A percentile compares a stretch with the other conserved stretches of the same genome.
Evolutionary conservation across 257 asterid species (phyloP).

Genomic region (Primulina huaijiensis): DNA sequence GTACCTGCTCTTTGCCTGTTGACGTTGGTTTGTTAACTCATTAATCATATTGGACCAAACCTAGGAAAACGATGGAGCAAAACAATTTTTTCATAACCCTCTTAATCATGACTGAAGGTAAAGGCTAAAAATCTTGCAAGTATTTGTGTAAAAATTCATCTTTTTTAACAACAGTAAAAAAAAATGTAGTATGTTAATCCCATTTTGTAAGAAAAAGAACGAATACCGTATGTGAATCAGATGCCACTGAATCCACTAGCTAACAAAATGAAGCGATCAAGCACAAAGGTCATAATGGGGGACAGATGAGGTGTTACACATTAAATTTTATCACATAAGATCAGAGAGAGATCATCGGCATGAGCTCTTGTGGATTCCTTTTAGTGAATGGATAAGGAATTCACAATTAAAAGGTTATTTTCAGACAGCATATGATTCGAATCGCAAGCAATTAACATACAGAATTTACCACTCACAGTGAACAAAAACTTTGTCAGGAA

Average conservation of each 20-base stretch:
- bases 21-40: neutral
- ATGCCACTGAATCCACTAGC: neutral
- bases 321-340: neutral
- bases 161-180: neutral
- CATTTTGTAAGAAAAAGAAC: neutral
- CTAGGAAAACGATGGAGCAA: neutral
- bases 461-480: conserved; percentile 62
- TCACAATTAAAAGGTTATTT: neutral
- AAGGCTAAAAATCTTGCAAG: neutral
- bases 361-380: conserved; percentile 6
- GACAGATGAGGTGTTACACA: neutral
- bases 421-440: neutral
- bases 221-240: neutral
- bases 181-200: neutral
- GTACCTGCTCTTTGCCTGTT: neutral
- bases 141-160: neutral
- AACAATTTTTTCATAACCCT: neutral
- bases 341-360: neutral
- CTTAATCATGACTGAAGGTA: neutral
- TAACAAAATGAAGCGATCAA: neutral
- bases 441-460: neutral
- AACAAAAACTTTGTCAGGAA: conserved; percentile 82
- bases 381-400: neutral
- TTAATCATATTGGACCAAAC: conserved; percentile 1
- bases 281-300: neutral